These are phyloP conservation scores for Rhododendron mucronatum DNA, from an alignment of 148 eudicot genomes.

Conservation along the genomic window DNA sequence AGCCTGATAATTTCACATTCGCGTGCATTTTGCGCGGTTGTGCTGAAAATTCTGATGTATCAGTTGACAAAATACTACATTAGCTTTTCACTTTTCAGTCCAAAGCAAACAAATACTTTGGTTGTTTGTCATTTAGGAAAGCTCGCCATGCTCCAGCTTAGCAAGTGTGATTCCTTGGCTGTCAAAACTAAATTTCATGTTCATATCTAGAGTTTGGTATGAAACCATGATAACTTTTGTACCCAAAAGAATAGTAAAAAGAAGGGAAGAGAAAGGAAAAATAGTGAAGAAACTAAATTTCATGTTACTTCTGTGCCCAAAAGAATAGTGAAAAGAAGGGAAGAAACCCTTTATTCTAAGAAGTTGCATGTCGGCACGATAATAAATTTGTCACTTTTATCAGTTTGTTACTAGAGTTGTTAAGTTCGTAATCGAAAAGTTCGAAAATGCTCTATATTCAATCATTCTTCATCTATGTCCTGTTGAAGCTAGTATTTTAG, in stretches of 20 bases:
- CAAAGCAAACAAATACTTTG: background rate
- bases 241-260: too few species aligned
- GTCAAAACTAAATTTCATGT: background rate
- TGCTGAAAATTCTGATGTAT: constrained; percentile 31
- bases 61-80: background rate
- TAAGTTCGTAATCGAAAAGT: background rate
- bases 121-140: background rate
- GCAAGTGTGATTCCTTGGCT: background rate
- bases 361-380: background rate
- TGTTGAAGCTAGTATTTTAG: background rate
- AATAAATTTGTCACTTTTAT: background rate
- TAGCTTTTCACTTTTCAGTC: background rate
- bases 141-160: background rate
- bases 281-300: background rate
- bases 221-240: too few species aligned
- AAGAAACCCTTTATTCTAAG: background rate
- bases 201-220: background rate
- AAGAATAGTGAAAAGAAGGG: background rate
- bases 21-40: constrained; percentile 73
- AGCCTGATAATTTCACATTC: constrained; percentile 64
- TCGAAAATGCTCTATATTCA: background rate
- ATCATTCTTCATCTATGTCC: background rate
- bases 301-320: background rate
- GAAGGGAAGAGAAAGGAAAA: too few species aligned
- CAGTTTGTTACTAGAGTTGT: background rate